Percentiles rank a stretch among this genome's conserved stretches.
Evolutionary conservation across 352 stramenopile genomes (phyloP).

Genomic region (Phytopythium delawarense): DNA sequence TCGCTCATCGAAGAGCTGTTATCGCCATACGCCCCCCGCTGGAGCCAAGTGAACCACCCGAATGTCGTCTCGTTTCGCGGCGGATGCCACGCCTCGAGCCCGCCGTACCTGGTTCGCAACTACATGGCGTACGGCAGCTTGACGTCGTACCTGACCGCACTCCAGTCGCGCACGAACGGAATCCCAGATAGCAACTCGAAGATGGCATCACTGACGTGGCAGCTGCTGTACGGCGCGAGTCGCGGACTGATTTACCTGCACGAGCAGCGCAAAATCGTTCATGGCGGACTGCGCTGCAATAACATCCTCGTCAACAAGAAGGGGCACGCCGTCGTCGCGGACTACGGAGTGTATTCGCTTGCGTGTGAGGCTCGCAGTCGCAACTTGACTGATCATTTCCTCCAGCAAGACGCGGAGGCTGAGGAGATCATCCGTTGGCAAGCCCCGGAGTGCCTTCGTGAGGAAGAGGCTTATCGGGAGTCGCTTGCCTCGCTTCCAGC

Average conservation of each 20-base stretch:
- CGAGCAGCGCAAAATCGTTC: slow-evolving; percentile 44
- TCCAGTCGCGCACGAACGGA: slow-evolving; percentile 33
- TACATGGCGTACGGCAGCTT: slow-evolving; percentile 57
- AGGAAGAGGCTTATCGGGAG: slow-evolving; percentile 25
- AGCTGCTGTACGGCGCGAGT: slow-evolving; percentile 52
- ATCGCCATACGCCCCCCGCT: slow-evolving; percentile 38
- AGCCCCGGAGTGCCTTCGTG: slow-evolving; percentile 53
- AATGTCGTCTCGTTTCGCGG: slow-evolving; percentile 61
- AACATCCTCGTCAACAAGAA: slow-evolving; percentile 74
- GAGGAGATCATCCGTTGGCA: slow-evolving; percentile 61
- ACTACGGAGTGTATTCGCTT: slow-evolving; percentile 47
- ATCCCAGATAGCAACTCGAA: slow-evolving; percentile 20
- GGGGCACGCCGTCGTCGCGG: slow-evolving; percentile 52
- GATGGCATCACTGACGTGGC: slow-evolving; percentile 44
- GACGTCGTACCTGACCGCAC: slow-evolving; percentile 38
- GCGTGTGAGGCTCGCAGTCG: slow-evolving; percentile 31
- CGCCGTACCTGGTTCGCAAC: slow-evolving; percentile 54
- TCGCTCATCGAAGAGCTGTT: slow-evolving; percentile 56
- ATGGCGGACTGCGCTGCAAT: slow-evolving; percentile 54
- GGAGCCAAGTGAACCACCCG: slow-evolving; percentile 44
- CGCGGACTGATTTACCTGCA: slow-evolving; percentile 63
- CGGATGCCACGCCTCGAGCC: slow-evolving; percentile 39
- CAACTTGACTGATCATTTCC: slow-evolving; percentile 28
- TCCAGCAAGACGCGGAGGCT: slow-evolving; percentile 29
- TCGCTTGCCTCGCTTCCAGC: slow-evolving; percentile 24